These are phyloP conservation scores for Solanum habrochaites DNA, from an alignment of 257 asterid genomes.

Conservation along the genomic window DNA sequence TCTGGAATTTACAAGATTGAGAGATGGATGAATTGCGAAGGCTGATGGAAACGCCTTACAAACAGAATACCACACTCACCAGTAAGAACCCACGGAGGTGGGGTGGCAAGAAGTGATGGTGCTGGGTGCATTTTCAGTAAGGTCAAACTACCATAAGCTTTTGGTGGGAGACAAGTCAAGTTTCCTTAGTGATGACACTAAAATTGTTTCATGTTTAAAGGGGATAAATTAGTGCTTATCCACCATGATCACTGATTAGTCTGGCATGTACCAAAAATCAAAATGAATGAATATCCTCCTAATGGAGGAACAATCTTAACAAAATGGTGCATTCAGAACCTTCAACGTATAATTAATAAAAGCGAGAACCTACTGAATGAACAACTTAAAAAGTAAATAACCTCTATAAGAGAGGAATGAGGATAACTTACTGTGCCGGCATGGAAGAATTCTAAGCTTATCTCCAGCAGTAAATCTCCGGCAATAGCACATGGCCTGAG, in stretches of 20 bases:
- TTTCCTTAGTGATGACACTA: not conserved
- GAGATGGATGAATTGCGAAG: not conserved
- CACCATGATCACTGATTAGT: not conserved
- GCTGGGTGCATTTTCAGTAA: not conserved
- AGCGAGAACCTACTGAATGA: not conserved
- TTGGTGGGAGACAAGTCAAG: not conserved
- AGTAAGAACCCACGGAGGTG: not conserved
- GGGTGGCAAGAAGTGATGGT: not conserved
- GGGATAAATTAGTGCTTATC: not conserved
- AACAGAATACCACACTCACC: not conserved
- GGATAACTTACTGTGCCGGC: conserved; percentile 65
- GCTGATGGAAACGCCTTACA: not conserved
- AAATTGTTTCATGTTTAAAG: not conserved
- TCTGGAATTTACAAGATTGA: not conserved
- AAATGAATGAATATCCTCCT: not conserved
- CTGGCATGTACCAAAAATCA: not conserved
- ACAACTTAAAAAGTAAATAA: not conserved
- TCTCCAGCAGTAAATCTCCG: conserved; percentile 79
- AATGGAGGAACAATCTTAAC: not conserved
- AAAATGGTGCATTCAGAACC: not conserved
- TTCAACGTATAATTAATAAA: not conserved
- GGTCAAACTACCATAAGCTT: not conserved
- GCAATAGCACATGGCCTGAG: conserved; percentile 87
- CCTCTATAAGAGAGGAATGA: not conserved
- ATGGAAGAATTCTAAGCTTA: conserved; percentile 70